Conservation (phyloP, 208 protist genomes). For the Wallacemonas collosoma region DNA sequence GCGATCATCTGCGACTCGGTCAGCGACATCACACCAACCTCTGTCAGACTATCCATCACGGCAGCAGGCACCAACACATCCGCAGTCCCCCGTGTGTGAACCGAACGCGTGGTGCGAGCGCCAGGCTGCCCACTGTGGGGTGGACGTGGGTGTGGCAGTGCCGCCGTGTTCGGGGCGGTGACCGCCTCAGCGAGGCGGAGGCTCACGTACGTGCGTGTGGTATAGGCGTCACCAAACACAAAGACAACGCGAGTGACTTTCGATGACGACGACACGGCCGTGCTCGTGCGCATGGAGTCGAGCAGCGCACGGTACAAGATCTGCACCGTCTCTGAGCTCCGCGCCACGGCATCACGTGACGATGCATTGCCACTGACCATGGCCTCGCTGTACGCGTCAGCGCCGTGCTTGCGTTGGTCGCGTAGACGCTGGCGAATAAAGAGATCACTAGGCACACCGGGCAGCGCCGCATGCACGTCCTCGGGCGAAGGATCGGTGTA, state of each 20-base stretch:
- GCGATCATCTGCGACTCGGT: conserved; percentile 2
- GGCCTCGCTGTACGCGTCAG: conserved; percentile 2
- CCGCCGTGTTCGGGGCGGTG: background rate
- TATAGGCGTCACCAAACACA: conserved; percentile 77
- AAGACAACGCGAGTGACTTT: conserved; percentile 54
- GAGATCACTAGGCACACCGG: conserved; percentile 32
- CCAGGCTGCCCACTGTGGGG: too few relatives aligned
- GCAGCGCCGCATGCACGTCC: conserved; percentile 30
- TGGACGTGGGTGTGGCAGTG: background rate
- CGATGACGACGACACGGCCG: conserved; percentile 24
- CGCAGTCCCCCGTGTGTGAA: background rate
- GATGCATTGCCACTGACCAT: background rate
- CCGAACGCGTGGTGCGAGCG: conserved; percentile 1
- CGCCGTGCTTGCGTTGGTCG: background rate
- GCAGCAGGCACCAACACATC: background rate
- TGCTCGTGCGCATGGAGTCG: conserved; percentile 18
- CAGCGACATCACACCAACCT: conserved; percentile 20
- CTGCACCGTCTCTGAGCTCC: conserved; percentile 18
- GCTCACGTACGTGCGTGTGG: conserved; percentile 49
- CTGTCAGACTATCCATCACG: conserved; percentile 37
- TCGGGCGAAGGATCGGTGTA: conserved; percentile 49
- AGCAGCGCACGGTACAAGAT: conserved; percentile 29
- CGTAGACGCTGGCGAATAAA: conserved; percentile 18
- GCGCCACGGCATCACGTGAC: conserved; percentile 4
- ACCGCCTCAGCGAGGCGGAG: conserved; percentile 3